Evolutionary conservation across 495 filamentous ascomycete genomes (phyloP), one percentile per base, ranked within the genome.

Genomic region (Collariella sp.): DNA sequence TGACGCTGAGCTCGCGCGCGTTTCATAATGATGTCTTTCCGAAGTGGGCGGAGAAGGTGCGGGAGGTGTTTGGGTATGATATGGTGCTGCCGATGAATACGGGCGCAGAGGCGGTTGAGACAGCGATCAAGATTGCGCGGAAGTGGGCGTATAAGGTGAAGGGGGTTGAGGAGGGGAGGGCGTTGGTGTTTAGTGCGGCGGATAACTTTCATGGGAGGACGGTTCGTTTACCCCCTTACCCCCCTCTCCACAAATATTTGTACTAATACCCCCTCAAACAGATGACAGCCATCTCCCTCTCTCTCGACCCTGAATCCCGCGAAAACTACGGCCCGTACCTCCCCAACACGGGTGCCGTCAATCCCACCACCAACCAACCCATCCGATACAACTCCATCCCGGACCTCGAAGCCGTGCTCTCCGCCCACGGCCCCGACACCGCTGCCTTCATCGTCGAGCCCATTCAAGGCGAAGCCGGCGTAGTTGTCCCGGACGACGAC

Each of bases 41-140:
- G 38, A 81, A 85, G 46, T 99, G 96, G 76, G 91, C 93, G 39
- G 82, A 96, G 71, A 94, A 90, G 69, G 86, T 96, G 48, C 91
- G 88, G 58, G 66, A 80, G 49, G 70, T 76, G 62, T 96, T 96
- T 65, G 91, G 89, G 42, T 99, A 91, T 70, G 94, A 97, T 68
- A 99, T 97, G 93, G 91, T 96, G 22, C 72, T 99, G 71, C 93
- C 93, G 44, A 97, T 99, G 93, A 97, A 97, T 74, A 99, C 93
- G 9, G 93, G 93, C 44, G 93, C 91, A 26, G 93, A 99, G 74
- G 93, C 93, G n/a, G 93, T 97, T 42, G 93, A 99, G 79, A 97
- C 94, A 1, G 90, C 83, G 22, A 84, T 99, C 67, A 99, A 99
- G 78, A 84, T 99, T 71, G 91, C 94, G 55, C 80, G 93, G 50